Conservation (phyloP, 257 asterid species). For the Thymus mandschuricus region DNA sequence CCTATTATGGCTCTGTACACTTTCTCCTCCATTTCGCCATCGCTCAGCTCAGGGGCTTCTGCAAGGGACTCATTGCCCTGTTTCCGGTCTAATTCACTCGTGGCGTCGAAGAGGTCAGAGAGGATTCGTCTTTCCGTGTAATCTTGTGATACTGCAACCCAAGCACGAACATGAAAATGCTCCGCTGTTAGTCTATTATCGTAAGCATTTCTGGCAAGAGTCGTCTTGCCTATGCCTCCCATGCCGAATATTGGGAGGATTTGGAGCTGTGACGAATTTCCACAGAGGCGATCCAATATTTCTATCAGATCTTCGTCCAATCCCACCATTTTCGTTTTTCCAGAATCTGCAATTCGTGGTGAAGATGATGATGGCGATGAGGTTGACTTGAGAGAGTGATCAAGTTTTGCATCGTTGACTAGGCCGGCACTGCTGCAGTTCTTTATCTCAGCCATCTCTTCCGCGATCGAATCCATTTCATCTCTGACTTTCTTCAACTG, state of each 20-base stretch:
- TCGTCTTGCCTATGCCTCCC: slow-evolving; percentile 37
- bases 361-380: slow-evolving; percentile 8
- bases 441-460: slow-evolving; percentile 1
- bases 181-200: slow-evolving; percentile 10
- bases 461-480: neutral
- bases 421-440: neutral
- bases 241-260: slow-evolving; percentile 25
- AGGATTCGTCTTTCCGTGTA: neutral
- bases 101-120: slow-evolving; percentile 1
- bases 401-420: neutral
- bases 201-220: slow-evolving; percentile 30
- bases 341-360: neutral
- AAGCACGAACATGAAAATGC: slow-evolving; percentile 29
- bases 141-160: slow-evolving; percentile 29
- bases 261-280: slow-evolving; percentile 10
- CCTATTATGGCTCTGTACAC: slow-evolving; percentile 17
- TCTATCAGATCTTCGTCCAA: slow-evolving; percentile 16
- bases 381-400: no score
- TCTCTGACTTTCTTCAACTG: slow-evolving; percentile 1
- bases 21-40: neutral
- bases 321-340: slow-evolving; percentile 12
- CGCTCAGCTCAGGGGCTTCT: neutral
- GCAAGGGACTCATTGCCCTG: no score
- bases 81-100: neutral
- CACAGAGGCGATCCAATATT: slow-evolving; percentile 26